Evolutionary conservation across 208 protist species (phyloP).

Genomic region (Trypanosoma congolense): DNA sequence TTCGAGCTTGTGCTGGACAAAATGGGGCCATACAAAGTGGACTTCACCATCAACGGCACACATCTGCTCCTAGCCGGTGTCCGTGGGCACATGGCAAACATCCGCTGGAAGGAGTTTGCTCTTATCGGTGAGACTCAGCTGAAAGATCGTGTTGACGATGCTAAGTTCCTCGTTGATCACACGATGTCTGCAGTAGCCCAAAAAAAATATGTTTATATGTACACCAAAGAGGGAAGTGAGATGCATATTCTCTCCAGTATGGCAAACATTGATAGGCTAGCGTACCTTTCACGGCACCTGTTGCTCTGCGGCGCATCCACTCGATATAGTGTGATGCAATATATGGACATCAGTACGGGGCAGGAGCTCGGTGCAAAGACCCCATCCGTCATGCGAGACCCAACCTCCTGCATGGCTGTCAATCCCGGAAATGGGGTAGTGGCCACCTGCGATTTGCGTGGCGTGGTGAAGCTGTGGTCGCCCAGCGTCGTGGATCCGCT

Average conservation of each 20-base stretch:
- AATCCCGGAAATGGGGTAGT: constrained; percentile 95
- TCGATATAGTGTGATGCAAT: constrained; percentile 87
- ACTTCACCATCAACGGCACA: constrained; percentile 93
- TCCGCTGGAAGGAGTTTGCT: constrained; percentile 92
- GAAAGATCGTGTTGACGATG: constrained; percentile 91
- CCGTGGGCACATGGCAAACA: constrained; percentile 94
- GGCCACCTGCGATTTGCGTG: constrained; percentile 87
- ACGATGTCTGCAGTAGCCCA: constrained; percentile 98
- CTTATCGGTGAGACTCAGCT: constrained; percentile 93
- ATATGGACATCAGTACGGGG: constrained; percentile 94
- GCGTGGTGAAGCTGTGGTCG: constrained; percentile 95
- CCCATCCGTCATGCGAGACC: constrained; percentile 72
- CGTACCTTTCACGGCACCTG: constrained; percentile 97
- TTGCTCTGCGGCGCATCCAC: constrained; percentile 91
- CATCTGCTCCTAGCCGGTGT: constrained; percentile 92
- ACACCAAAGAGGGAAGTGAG: constrained; percentile 96
- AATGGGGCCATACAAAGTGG: constrained; percentile 93
- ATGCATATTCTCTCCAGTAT: constrained; percentile 96
- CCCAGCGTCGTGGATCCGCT: constrained; percentile 93
- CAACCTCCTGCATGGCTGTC: constrained; percentile 77
- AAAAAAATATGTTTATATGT: constrained; percentile 99
- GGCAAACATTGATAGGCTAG: constrained; percentile 89
- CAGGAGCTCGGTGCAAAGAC: constrained; percentile 77
- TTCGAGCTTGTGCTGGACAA: constrained; percentile 92
- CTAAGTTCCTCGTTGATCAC: constrained; percentile 96